Evolutionary conservation across 2,329 filamentous ascomycete species (phyloP), one percentile per base, ranked within the genome.

Genomic region (Oidium heveae): DNA sequence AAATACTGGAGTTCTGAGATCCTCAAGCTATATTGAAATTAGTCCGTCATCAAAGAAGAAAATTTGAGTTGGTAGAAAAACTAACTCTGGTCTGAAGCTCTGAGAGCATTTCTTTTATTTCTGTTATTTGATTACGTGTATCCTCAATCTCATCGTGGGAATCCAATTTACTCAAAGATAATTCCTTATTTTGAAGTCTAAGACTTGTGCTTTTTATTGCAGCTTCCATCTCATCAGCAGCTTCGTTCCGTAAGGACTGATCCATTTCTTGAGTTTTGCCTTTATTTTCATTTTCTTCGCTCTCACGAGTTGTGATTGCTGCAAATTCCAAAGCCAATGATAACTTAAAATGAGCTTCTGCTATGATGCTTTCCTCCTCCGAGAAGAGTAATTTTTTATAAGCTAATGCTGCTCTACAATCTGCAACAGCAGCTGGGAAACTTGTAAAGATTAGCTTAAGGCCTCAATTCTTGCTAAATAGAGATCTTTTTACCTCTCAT

Each of bases 331-430:
- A 75, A 0, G 91, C 91, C 16, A 98, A 76, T 0, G 89, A 94
- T 28, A 98, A 80, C 69, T 95, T 96, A 72, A 84, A 98, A 70
- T 98, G 87, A 16, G 86, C 89, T 70, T 98, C 91, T 44, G 91
- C 89, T 55, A 96, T 76, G 53, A 93, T 75, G 61, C 87, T 84
- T 15, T 85, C 86, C 58, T 93, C 86, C 52, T 82, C 74, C 0
- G 85, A 75, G 64, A 86, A 87, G 2, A 96, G 74, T 53, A 83
- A 75, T 61, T 84, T 70, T 68, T 93, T 93, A 63, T 93, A 77
- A 43, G 76, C 76, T 52, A 96, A 76, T 0, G 87, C 80, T 15
- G 82, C 77, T 61, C 79, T 80, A 54, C 86, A 79, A 67, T 98
- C 91, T 50, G 79, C 75, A 54, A 94, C 84, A n/a, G 91, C 89